Percentiles rank a stretch among this genome's conserved stretches.
Conservation (phyloP, 179 eudicot species). For the Silene noctiflora region DNA sequence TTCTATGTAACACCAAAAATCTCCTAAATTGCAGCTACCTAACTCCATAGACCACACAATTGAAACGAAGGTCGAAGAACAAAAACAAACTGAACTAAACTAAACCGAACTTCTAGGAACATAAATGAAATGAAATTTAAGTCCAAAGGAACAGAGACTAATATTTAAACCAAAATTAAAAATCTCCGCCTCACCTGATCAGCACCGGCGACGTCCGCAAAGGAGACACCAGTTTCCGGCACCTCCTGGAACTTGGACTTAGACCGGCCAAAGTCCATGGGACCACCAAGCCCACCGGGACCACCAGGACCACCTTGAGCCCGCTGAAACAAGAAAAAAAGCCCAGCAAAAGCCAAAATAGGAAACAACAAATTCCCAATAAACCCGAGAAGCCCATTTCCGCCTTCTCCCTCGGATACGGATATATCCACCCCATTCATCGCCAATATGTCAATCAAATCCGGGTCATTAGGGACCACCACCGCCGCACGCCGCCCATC, state of each 20-base stretch:
- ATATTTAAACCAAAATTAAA: not conserved
- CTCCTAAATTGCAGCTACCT: no score
- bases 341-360: constrained; percentile 75
- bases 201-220: constrained; percentile 94
- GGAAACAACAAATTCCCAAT: constrained; percentile 90
- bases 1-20: no score
- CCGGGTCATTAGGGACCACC: constrained; percentile 89
- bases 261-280: constrained; percentile 96
- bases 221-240: constrained; percentile 87
- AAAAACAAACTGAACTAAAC: no score
- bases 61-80: no score
- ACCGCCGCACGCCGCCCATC: constrained; percentile 85
- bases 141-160: not conserved
- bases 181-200: constrained; percentile 40
- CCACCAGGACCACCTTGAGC: constrained; percentile 98
- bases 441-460: constrained; percentile 85
- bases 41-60: no score
- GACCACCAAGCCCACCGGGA: constrained; percentile 97
- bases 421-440: constrained; percentile 97
- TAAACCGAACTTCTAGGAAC: no score
- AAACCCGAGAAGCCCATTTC: constrained; percentile 72
- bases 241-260: constrained; percentile 99
- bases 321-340: constrained; percentile 72
- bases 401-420: constrained; percentile 82
- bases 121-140: not conserved